phyloP scores from a whole-genome alignment of 2,329 filamentous ascomycete species.

The Aspergillus uvarum region DNA sequence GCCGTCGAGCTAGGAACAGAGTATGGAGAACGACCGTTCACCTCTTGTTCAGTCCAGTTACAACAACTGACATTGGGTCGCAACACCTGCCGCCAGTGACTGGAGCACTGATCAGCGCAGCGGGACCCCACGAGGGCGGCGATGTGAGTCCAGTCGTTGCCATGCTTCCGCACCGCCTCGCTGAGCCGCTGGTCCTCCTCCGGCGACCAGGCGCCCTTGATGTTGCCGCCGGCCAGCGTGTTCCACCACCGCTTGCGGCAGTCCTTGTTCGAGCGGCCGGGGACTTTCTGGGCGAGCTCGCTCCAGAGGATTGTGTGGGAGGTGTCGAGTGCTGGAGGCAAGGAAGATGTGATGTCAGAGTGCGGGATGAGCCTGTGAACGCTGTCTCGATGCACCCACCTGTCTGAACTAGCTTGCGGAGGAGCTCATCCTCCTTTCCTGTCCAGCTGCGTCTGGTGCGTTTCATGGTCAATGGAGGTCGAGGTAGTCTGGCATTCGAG shows the following conservation, averaged over 20 bases:
- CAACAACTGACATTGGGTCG: too few relatives aligned
- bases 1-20: too few relatives aligned
- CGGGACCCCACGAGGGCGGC: too few relatives aligned
- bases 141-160: background rate
- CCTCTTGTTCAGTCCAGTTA: too few relatives aligned
- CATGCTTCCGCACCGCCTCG: background rate
- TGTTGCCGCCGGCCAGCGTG: background rate
- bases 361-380: too few relatives aligned
- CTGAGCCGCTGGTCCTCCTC: background rate
- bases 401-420: background rate
- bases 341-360: too few relatives aligned
- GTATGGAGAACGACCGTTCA: too few relatives aligned
- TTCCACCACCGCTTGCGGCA: constrained; percentile 1
- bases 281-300: background rate
- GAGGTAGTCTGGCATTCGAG: too few relatives aligned
- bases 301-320: background rate
- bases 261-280: background rate
- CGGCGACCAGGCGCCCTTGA: background rate
- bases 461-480: too few relatives aligned
- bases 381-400: background rate
- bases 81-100: too few relatives aligned
- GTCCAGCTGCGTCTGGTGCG: background rate
- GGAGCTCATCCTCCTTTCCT: background rate
- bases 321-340: too few relatives aligned
- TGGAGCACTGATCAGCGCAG: too few relatives aligned